Evolutionary conservation across 164 flowering plant genomes (phyloP).

Genomic region (Liquidambar formosana): DNA sequence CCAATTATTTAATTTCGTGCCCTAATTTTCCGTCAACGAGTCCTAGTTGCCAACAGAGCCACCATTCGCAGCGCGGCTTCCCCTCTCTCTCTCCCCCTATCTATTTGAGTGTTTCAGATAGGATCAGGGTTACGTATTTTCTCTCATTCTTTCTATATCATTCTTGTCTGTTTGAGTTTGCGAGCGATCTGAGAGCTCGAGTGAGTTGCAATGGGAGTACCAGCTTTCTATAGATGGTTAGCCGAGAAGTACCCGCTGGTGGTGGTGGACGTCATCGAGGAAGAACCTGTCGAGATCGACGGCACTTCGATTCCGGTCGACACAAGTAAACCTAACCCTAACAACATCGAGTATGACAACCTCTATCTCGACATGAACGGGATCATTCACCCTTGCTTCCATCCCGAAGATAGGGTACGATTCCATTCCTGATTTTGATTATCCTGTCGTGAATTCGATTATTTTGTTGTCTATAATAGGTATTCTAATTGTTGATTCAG

Average conservation of each 20-base stretch:
- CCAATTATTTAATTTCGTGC: neutral
- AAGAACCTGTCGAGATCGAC: constrained; percentile 76
- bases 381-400: constrained; percentile 94
- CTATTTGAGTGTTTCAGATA: neutral
- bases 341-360: constrained; percentile 76
- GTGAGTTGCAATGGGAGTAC: constrained; percentile 74
- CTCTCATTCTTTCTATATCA: neutral
- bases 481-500: no score
- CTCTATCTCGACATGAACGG: constrained; percentile 96
- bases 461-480: no score
- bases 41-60: neutral
- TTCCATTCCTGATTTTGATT: neutral
- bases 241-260: constrained; percentile 91
- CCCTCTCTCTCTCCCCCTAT: neutral
- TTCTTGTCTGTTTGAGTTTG: neutral
- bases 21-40: constrained; percentile 12
- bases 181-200: constrained; percentile 1
- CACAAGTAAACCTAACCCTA: constrained; percentile 86
- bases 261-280: constrained; percentile 77
- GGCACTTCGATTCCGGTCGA: constrained; percentile 76
- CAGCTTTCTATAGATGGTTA: constrained; percentile 90
- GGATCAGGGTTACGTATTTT: constrained; percentile 6
- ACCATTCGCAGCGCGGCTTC: neutral
- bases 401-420: constrained; percentile 88
- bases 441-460: neutral